Base-by-base conservation (phyloP, 2,329 filamentous ascomycete species). In the Ilyonectria destructans region DNA sequence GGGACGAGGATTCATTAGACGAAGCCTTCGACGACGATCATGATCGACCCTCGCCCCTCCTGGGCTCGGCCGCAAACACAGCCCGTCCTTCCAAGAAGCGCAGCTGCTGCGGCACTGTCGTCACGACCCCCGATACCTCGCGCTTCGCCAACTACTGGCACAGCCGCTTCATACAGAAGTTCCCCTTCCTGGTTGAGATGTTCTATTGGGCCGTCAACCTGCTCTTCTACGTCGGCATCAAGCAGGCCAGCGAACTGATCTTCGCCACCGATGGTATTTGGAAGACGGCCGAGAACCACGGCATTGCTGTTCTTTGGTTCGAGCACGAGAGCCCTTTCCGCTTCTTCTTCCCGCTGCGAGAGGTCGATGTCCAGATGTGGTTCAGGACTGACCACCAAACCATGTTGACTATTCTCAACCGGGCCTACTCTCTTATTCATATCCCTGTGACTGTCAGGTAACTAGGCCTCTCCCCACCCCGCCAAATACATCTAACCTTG, bases 151-250 rank as follows among this genome's bases (percentile, higher is more conserved):
- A 86, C 67, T 80, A 91, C 76, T 77, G 87, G 56, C 90, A 92
- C 77, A 91, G 88, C 68, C 84, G 89, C 29, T 84, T 92, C 62
- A 82, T 92, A 66, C 88, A 91, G 77, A 90, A 90, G 75, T 92
- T 80, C 37, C 91, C 91, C 5, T 93, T 93, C 76, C 79, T 93
- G 62, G 85, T 93, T 56, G 91, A 93, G 79, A 92, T 93, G 89
- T 92, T 92, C 78, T 93, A 93, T 81, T 93, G 91, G 91, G 84
- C 87, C 49, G 84, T 92, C 72, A 92, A 90, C 75, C 88, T 90
- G 70, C 83, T 86, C 52, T 90, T 91, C 76, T 92, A 92, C 80
- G 76, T 78, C 61, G 56, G 71, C 49, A 73, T 77, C 58, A 74
- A 77, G 62, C 65, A 62, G 3, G 59, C 68, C 23, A 76, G 75